phyloP scores from a whole-genome alignment of 2,329 filamentous ascomycete species.

The Pseudocercospora vitis region DNA sequence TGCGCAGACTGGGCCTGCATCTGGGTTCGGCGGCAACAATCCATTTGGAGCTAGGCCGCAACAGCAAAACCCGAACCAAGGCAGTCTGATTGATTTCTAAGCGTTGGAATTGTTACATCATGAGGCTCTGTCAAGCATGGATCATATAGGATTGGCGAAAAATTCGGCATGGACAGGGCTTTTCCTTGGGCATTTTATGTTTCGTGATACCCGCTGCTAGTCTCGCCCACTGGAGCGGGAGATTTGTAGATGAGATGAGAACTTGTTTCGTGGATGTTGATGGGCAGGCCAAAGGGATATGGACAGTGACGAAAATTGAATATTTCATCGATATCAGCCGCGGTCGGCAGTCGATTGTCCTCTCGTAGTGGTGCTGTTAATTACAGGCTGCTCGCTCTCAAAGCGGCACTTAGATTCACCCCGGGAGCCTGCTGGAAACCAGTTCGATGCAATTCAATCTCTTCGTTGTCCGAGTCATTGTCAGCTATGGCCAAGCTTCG shows the following conservation, averaged over 20 bases:
- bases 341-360: not conserved
- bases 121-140: conserved; percentile 4
- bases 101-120: not conserved
- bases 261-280: not conserved
- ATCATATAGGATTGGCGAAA: conserved; percentile 4
- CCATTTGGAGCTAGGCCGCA: conserved; percentile 58
- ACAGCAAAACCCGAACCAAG: conserved; percentile 43
- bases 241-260: conserved; percentile 2
- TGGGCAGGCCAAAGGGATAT: not conserved
- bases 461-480: too few species aligned
- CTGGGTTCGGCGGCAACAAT: conserved; percentile 47
- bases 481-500: too few species aligned
- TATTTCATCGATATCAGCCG: not conserved
- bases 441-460: too few species aligned
- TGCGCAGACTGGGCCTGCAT: conserved; percentile 53
- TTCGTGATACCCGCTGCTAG: conserved; percentile 8
- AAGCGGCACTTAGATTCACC: not conserved
- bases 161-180: not conserved
- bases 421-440: too few species aligned
- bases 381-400: not conserved
- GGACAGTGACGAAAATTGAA: conserved; percentile 1
- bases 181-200: not conserved
- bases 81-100: conserved; percentile 61
- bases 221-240: conserved; percentile 6
- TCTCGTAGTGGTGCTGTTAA: not conserved